Conservation (phyloP, 805 yeast genomes). For the Myxozyma mucilagina region DNA sequence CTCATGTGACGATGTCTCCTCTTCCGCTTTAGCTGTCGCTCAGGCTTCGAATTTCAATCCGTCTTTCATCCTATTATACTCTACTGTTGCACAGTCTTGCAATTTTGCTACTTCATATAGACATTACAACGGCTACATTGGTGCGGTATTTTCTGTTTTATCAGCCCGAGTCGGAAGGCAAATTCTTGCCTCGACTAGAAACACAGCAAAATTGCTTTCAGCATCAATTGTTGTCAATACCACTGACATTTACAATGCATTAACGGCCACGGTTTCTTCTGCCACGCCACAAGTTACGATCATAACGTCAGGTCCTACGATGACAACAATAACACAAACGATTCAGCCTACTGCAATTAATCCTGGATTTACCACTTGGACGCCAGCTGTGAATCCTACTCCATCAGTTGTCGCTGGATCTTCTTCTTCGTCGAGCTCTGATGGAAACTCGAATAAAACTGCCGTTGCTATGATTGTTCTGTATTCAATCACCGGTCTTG, state of each 20-base stretch:
- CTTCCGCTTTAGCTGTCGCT: conserved; percentile 17
- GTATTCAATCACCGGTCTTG: conserved; percentile 37
- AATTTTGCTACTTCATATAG: conserved; percentile 12
- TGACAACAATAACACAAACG: conserved; percentile 13
- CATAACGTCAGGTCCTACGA: background rate
- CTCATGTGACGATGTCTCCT: conserved; percentile 22
- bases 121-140: conserved; percentile 18
- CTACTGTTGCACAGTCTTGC: conserved; percentile 17
- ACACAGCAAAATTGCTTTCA: background rate
- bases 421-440: background rate
- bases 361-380: conserved; percentile 14
- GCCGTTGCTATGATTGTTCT: conserved; percentile 39
- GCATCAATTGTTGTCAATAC: conserved; percentile 20
- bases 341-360: conserved; percentile 3
- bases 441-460: conserved; percentile 17
- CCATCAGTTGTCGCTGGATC: background rate
- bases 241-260: conserved; percentile 12
- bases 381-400: conserved; percentile 2
- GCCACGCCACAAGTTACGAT: background rate
- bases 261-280: background rate
- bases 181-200: conserved; percentile 4
- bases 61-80: conserved; percentile 21
- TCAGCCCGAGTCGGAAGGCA: conserved; percentile 14
- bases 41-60: conserved; percentile 18
- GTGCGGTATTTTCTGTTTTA: conserved; percentile 26